Evolutionary conservation across 768 basidiomycete species (phyloP).

Genomic region (Leucogyrophana mollusca): DNA sequence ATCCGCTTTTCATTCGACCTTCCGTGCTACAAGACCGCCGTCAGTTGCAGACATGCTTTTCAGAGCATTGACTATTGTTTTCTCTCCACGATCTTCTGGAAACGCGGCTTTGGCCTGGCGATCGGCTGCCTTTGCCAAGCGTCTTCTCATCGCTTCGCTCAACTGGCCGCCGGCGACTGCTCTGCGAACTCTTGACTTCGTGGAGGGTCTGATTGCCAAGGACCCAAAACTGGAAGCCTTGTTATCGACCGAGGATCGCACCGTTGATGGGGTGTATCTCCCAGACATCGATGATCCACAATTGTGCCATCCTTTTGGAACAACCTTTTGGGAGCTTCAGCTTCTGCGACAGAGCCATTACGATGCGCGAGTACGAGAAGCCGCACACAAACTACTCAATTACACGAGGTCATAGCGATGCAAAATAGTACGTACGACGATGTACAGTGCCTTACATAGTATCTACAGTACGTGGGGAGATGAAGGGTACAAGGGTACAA

Average conservation of each 20-base stretch:
- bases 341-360: constrained; percentile 58
- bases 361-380: constrained; percentile 66
- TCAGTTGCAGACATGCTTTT: constrained; percentile 76
- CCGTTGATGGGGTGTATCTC: constrained; percentile 80
- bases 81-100: constrained; percentile 68
- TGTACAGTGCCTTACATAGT: constrained; percentile 26
- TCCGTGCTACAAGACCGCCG: constrained; percentile 25
- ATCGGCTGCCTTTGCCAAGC: constrained; percentile 90
- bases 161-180: constrained; percentile 74
- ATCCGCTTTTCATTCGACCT: constrained; percentile 24
- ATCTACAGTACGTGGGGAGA: constrained; percentile 31
- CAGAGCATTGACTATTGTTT: constrained; percentile 77
- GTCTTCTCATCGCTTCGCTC: constrained; percentile 77
- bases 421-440: constrained; percentile 24
- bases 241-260: constrained; percentile 83
- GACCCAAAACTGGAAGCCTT: constrained; percentile 83
- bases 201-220: constrained; percentile 66
- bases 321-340: constrained; percentile 84
- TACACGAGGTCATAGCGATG: constrained; percentile 36
- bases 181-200: constrained; percentile 71
- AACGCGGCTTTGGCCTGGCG: constrained; percentile 64
- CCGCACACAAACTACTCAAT: constrained; percentile 57
- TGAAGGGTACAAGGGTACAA: constrained; percentile 19
- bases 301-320: constrained; percentile 76
- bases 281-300: constrained; percentile 89